These are phyloP conservation scores for Thielaviopsis punctulata DNA, from an alignment of 2,329 filamentous ascomycete species.

Conservation along the genomic window DNA sequence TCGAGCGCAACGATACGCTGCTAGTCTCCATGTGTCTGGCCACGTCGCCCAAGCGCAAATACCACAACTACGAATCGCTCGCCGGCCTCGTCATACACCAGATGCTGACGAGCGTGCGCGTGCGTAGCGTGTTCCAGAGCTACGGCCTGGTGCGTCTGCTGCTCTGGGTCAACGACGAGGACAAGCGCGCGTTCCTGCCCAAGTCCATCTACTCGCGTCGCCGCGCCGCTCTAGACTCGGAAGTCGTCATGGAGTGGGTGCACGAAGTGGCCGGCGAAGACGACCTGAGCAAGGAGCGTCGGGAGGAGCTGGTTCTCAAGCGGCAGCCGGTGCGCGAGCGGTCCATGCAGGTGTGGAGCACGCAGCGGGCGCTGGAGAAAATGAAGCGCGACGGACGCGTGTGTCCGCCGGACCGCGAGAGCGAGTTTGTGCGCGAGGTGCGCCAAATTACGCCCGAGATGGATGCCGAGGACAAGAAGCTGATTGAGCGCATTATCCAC, in stretches of 20 bases:
- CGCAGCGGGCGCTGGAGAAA: constrained; percentile 21
- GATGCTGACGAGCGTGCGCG: constrained; percentile 40
- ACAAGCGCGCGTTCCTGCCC: constrained; percentile 44
- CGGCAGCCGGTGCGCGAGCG: constrained; percentile 25
- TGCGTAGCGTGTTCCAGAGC: constrained; percentile 45
- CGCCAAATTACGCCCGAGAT: background rate
- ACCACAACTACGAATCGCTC: constrained; percentile 36
- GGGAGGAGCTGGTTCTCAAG: constrained; percentile 11
- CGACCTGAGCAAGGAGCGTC: constrained; percentile 14
- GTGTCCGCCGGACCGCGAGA: constrained; percentile 30
- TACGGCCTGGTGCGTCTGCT: constrained; percentile 71
- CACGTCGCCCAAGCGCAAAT: constrained; percentile 32
- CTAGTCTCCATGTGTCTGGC: constrained; percentile 55
- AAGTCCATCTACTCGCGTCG: constrained; percentile 35
- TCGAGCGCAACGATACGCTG: constrained; percentile 50
- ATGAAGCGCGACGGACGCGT: constrained; percentile 25
- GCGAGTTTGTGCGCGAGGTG: constrained; percentile 16
- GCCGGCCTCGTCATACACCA: constrained; percentile 42
- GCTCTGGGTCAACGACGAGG: constrained; percentile 48
- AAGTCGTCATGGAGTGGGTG: constrained; percentile 42
- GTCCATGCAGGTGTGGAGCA: constrained; percentile 30
- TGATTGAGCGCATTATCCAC: constrained; percentile 1
- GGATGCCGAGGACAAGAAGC: background rate
- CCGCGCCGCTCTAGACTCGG: constrained; percentile 39
- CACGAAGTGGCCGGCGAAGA: constrained; percentile 37